phyloP scores from a whole-genome alignment of 257 asterid species.

The Verbascum thapsus region DNA sequence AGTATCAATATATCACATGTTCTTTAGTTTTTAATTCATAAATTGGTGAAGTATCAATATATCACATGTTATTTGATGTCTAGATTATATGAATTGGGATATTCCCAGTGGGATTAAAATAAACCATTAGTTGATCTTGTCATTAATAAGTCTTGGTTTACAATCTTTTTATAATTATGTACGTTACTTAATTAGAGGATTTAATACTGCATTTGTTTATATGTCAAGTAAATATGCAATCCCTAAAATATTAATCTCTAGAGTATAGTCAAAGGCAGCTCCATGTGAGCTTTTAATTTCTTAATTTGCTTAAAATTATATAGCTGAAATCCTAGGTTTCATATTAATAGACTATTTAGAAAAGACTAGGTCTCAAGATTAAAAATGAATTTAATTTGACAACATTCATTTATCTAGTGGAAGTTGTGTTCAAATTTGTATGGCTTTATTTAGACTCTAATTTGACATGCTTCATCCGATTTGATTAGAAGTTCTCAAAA shows the following conservation, averaged over 20 bases:
- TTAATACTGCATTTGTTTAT: conserved; percentile 30
- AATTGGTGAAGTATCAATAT: conserved; percentile 41
- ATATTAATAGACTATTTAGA: not conserved
- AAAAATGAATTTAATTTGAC: not conserved
- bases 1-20: too few species aligned
- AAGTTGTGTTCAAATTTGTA: too few species aligned
- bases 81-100: conserved; percentile 50
- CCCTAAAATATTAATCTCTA: conserved; percentile 24
- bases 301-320: not conserved
- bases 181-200: too few species aligned
- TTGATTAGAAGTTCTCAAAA: too few species aligned
- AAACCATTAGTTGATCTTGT: conserved; percentile 27
- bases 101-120: conserved; percentile 39
- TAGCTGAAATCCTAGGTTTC: conserved; percentile 31
- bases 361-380: not conserved
- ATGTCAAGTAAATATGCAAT: conserved; percentile 24
- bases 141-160: conserved; percentile 33
- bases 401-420: not conserved
- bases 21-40: conserved; percentile 8
- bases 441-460: too few species aligned
- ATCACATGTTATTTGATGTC: conserved; percentile 42
- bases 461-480: not conserved
- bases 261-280: conserved; percentile 41
- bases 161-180: too few species aligned
- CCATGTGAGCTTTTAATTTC: conserved; percentile 40